phyloP scores from a whole-genome alignment of 2,329 filamentous ascomycete genomes.

The Phoma sp. region DNA sequence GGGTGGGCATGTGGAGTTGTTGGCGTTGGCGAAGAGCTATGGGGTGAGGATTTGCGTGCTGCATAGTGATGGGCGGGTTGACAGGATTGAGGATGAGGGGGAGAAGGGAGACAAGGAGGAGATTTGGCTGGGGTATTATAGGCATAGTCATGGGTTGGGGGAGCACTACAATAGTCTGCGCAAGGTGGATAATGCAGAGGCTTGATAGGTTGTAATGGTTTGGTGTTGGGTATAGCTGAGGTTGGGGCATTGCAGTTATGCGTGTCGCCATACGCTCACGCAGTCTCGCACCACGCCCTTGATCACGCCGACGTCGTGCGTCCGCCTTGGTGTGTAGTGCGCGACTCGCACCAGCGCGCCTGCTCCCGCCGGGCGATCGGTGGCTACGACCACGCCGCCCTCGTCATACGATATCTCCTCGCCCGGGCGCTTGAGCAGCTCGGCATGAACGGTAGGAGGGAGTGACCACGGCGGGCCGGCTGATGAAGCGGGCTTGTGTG shows the following conservation, averaged over 20 bases:
- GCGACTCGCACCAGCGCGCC: conserved; percentile 55
- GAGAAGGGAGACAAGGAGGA: conserved; percentile 59
- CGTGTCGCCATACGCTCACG: conserved; percentile 58
- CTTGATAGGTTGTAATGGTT: neutral
- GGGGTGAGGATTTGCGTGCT: conserved; percentile 82
- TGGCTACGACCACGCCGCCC: conserved; percentile 58
- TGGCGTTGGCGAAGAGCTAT: conserved; percentile 83
- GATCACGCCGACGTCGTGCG: conserved; percentile 58
- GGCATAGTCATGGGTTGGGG: conserved; percentile 90
- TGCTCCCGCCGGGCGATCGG: conserved; percentile 54
- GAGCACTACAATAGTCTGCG: conserved; percentile 95
- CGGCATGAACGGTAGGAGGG: conserved; percentile 72
- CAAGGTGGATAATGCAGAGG: conserved; percentile 32
- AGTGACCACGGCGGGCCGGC: conserved; percentile 78
- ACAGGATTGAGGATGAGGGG: conserved; percentile 70
- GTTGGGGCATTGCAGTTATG: neutral
- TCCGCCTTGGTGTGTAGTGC: conserved; percentile 64
- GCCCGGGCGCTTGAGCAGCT: conserved; percentile 74
- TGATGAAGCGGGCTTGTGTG: conserved; percentile 69
- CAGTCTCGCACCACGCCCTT: conserved; percentile 59
- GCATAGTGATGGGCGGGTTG: conserved; percentile 79
- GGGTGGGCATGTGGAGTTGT: conserved; percentile 91
- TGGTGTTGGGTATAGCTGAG: neutral
- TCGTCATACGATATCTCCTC: conserved; percentile 69
- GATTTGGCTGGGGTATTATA: conserved; percentile 94